A percentile compares a stretch with the other conserved stretches of the same genome.
Evolutionary conservation across 805 yeast genomes (phyloP).

Genomic region (Suhomyces kilbournensis): DNA sequence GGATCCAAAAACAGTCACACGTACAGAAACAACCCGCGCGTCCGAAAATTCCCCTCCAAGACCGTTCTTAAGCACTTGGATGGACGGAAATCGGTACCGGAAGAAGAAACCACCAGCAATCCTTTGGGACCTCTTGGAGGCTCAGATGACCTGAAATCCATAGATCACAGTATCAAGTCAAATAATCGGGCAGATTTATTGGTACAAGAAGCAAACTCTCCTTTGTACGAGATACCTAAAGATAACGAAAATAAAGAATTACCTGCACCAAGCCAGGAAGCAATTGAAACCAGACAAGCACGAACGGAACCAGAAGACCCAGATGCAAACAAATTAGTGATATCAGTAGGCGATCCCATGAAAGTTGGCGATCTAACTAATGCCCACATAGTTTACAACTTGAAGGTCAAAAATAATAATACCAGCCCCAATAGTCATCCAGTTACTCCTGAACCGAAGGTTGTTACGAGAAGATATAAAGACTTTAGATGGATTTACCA

Average conservation of each 20-base stretch:
- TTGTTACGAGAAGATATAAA: conserved; percentile 78
- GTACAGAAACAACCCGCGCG: conserved; percentile 28
- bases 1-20: conserved; percentile 23
- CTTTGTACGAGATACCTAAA: conserved; percentile 45
- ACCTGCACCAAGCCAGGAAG: not conserved
- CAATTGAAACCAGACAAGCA: conserved; percentile 7
- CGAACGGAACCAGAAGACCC: not conserved
- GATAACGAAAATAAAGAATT: conserved; percentile 5
- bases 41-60: conserved; percentile 27
- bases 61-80: conserved; percentile 29
- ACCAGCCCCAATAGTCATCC: conserved; percentile 11
- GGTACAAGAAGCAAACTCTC: conserved; percentile 49
- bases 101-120: conserved; percentile 8
- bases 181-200: conserved; percentile 30
- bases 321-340: conserved; percentile 45
- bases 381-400: conserved; percentile 84
- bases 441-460: conserved; percentile 5
- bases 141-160: conserved; percentile 6
- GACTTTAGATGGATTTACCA: conserved; percentile 95
- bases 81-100: conserved; percentile 1
- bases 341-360: conserved; percentile 84
- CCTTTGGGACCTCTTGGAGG: conserved; percentile 29
- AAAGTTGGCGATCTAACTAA: conserved; percentile 88
- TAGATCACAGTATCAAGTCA: conserved; percentile 20
- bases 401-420: conserved; percentile 58